Evolutionary conservation across 1,139 yeast species (phyloP).

Genomic region (Wickerhamiella infanticola): DNA sequence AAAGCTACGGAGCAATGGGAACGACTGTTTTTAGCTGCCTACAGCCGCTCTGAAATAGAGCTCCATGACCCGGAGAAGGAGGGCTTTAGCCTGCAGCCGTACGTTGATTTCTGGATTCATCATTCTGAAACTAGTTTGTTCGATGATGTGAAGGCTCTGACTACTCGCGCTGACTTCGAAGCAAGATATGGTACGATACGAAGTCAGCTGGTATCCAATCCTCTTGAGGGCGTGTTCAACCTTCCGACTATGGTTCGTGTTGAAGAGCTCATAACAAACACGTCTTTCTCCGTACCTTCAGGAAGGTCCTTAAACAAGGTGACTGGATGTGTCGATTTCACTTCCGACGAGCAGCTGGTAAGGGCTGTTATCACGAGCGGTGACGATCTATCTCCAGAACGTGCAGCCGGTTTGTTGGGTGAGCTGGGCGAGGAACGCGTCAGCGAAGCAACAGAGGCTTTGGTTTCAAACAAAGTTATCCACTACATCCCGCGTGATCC

Average conservation of each 20-base stretch:
- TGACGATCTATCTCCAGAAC: constrained; percentile 31
- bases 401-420: constrained; percentile 32
- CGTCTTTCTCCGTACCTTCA: constrained; percentile 5
- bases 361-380: constrained; percentile 52
- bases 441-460: constrained; percentile 37
- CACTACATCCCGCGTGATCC: constrained; percentile 34
- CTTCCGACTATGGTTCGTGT: constrained; percentile 20
- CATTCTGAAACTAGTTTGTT: constrained; percentile 1
- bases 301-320: not conserved
- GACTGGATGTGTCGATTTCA: not conserved
- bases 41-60: constrained; percentile 33
- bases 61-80: constrained; percentile 1
- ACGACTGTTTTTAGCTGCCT: constrained; percentile 35
- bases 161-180: constrained; percentile 4
- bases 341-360: constrained; percentile 11
- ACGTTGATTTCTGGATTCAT: constrained; percentile 6
- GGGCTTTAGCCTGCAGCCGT: constrained; percentile 3
- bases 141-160: not conserved
- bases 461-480: constrained; percentile 42
- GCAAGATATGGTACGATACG: constrained; percentile 4
- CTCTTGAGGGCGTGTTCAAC: constrained; percentile 13
- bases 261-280: constrained; percentile 15
- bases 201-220: constrained; percentile 1
- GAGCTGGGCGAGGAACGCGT: constrained; percentile 27
- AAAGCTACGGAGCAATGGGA: constrained; percentile 48